Base-by-base conservation (phyloP, 176 grass and related monocot genomes). In the Canna indica region DNA sequence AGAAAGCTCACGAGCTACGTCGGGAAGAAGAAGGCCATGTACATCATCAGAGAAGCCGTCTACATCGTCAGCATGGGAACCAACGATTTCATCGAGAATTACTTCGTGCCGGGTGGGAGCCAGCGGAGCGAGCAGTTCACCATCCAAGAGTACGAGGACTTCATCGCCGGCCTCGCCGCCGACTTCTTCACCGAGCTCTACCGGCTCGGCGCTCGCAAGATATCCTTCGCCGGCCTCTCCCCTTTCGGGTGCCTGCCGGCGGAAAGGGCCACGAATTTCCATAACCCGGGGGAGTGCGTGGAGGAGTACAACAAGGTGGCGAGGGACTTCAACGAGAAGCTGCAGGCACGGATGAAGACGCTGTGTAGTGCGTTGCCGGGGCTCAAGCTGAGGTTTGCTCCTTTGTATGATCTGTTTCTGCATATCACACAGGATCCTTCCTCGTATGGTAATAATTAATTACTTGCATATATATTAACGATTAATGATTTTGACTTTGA, bases 81-180 rank as follows among this genome's bases (percentile, higher is more conserved):
- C 58, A 91, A 91, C 54, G 88, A 91, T 46, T 91, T 91, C 31
- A 81, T 91, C 14, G 86, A 91, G 69, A 91, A 91, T 70, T 91
- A 87, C 71, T 91, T 71, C 71, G 70, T 82, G 57, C 30, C 84
- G 70, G 77, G 54, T 59, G 82, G 85, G 28, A 34, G 79, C 25
- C 8, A 0, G 1, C 87, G 91, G 38, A 84, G 84, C 36, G 59
- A 74, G 70, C 50, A 95, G 84, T 95, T 95, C 78, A 70, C 68
- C 39, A 44, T 70, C 44, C 27, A 48, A 26, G 68, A 47, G 45
- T 70, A 70, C 16, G 44, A 9, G 16, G 68, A 70, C 68, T 70
- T 70, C 26, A 0, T 70, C 24, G 6, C 50, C 15, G 44, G 16
- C 44, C 68, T 70, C 41, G 41, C 68, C 42, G 26, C 25, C 26